Conservation (phyloP, 768 basidiomycete species). For the Tubosaeta sp. region DNA sequence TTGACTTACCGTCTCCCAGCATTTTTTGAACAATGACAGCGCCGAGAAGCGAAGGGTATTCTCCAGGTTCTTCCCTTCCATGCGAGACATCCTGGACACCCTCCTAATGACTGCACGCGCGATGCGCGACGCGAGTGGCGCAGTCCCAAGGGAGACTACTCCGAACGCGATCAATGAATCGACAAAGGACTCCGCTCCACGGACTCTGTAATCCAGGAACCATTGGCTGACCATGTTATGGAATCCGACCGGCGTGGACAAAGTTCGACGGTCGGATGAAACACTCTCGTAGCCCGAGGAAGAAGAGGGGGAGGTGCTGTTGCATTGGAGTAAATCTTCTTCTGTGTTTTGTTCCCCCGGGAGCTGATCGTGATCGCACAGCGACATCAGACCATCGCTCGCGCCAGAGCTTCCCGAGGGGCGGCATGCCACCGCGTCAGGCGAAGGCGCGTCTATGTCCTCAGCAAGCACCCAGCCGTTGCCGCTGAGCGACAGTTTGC, state of each 20-base stretch:
- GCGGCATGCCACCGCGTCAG: conserved; percentile 1
- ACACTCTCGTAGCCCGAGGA: conserved; percentile 12
- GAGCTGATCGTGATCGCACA: not conserved
- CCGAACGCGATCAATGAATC: conserved; percentile 17
- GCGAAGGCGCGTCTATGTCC: not conserved
- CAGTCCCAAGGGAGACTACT: conserved; percentile 6
- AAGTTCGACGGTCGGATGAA: not conserved
- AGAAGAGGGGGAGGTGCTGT: not conserved
- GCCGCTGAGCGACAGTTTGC: not conserved
- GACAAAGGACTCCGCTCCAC: conserved; percentile 13
- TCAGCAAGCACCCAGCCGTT: conserved; percentile 4
- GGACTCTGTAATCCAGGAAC: conserved; percentile 18
- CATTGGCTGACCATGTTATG: conserved; percentile 13
- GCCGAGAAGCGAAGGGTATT: conserved; percentile 9
- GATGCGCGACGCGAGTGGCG: conserved; percentile 15
- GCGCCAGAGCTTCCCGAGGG: not conserved
- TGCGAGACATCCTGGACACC: conserved; percentile 5
- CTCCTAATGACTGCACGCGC: conserved; percentile 7
- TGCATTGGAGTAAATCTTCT: not conserved
- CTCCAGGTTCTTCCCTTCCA: conserved; percentile 11
- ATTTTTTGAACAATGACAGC: conserved; percentile 13
- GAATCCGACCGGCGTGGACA: conserved; percentile 11
- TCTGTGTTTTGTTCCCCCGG: not conserved
- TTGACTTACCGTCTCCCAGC: conserved; percentile 17
- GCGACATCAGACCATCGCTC: not conserved